Conservation (phyloP, 2,329 filamentous ascomycete genomes). For the Colletotrichum camelliae region DNA sequence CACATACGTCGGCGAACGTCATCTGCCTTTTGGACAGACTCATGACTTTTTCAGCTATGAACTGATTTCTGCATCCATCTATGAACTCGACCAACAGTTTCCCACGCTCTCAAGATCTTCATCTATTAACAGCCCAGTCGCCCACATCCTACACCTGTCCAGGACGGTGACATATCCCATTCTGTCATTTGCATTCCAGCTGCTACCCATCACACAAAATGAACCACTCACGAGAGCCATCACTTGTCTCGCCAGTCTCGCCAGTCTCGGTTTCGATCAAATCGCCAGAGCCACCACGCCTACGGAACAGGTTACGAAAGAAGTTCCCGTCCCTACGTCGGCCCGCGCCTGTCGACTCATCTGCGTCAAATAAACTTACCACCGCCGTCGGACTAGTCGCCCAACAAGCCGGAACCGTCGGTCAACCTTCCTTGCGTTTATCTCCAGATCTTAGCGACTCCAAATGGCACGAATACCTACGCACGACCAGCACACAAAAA, state of each 20-base stretch:
- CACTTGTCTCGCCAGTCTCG: constrained; percentile 24
- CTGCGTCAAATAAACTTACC: constrained; percentile 20
- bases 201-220: constrained; percentile 11
- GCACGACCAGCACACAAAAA: constrained; percentile 26
- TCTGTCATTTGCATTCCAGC: background rate
- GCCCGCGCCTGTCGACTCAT: constrained; percentile 29
- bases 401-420: constrained; percentile 16
- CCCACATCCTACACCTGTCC: background rate
- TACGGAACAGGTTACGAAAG: constrained; percentile 33
- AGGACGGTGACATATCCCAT: background rate
- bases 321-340: constrained; percentile 29
- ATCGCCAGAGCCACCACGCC: constrained; percentile 19
- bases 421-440: constrained; percentile 23
- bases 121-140: background rate
- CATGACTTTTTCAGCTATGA: background rate
- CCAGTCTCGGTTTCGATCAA: constrained; percentile 18
- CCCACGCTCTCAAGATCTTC: background rate
- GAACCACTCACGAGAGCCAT: constrained; percentile 24
- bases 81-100: background rate
- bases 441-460: constrained; percentile 37
- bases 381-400: constrained; percentile 14
- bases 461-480: constrained; percentile 37
- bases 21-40: background rate
- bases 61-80: background rate
- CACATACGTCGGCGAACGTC: background rate